A percentile compares a stretch with the other conserved stretches of the same genome.
phyloP scores from a whole-genome alignment of 306 rosid genomes.

The Lagenaria siceraria region DNA sequence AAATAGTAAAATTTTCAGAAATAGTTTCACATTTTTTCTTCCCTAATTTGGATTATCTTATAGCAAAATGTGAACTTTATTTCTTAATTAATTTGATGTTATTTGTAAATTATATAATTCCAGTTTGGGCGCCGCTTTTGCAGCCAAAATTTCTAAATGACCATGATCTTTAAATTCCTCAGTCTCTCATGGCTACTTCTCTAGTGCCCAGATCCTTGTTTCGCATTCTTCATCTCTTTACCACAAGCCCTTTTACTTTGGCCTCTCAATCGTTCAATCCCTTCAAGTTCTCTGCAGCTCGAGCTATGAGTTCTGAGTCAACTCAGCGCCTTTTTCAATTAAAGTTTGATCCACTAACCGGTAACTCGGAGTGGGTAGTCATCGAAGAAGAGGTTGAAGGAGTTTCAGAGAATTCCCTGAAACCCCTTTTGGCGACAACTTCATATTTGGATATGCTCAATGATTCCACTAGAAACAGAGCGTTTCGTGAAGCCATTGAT shows the following conservation, averaged over 20 bases:
- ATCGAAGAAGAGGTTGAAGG: slow-evolving; percentile 44
- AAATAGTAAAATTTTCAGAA: too few species aligned
- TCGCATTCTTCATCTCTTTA: slow-evolving; percentile 5
- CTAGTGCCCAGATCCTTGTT: slow-evolving; percentile 25
- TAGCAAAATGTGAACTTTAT: neutral
- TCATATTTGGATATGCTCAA: slow-evolving; percentile 93
- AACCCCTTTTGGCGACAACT: slow-evolving; percentile 53
- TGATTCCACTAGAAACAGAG: slow-evolving; percentile 57
- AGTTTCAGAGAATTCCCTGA: slow-evolving; percentile 16
- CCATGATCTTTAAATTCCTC: neutral
- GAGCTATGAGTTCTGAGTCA: slow-evolving; percentile 47
- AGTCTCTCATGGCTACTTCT: neutral
- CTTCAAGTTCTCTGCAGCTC: slow-evolving; percentile 10
- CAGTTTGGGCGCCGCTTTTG: neutral
- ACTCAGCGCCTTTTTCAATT: slow-evolving; percentile 65
- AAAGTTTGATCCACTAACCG: slow-evolving; percentile 61
- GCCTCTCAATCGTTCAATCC: neutral
- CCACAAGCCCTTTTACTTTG: slow-evolving; percentile 1
- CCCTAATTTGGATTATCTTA: too few species aligned
- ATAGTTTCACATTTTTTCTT: too few species aligned
- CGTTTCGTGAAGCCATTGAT: slow-evolving; percentile 64
- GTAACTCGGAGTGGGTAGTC: slow-evolving; percentile 86
- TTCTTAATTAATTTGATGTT: neutral
- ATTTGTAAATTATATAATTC: neutral
- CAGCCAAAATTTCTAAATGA: neutral